Evolutionary conservation across 108 stramenopile genomes (phyloP).

Genomic region (Nannochloropsis oceanica): DNA sequence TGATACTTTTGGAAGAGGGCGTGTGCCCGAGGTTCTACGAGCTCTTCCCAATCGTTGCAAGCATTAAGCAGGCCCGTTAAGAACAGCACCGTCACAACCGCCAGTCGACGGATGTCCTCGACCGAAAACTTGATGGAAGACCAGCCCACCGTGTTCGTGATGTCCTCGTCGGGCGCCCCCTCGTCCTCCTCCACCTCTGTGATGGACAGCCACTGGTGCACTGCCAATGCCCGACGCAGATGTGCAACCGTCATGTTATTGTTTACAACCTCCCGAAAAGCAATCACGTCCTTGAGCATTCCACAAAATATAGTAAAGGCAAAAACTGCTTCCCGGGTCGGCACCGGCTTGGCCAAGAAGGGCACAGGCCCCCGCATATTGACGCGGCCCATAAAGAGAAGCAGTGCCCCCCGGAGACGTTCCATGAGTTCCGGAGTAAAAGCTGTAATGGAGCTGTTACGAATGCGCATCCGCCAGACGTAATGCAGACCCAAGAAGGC

Average conservation of each 20-base stretch:
- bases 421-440: background rate
- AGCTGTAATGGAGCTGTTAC: background rate
- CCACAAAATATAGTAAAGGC: background rate
- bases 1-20: background rate
- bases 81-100: background rate
- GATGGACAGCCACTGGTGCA: background rate
- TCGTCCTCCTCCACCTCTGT: background rate
- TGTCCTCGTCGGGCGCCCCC: background rate
- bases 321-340: background rate
- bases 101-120: background rate
- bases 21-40: background rate
- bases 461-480: background rate
- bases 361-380: background rate
- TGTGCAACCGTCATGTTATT: background rate
- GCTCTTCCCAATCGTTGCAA: background rate
- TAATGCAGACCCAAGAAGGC: background rate
- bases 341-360: background rate
- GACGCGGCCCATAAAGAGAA: background rate
- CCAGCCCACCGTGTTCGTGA: background rate
- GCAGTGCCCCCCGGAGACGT: background rate
- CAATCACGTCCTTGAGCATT: background rate
- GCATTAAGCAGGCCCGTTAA: background rate
- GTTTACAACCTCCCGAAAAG: background rate
- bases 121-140: background rate
- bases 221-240: background rate